Evolutionary conservation across 192 early-diverging fungal genomes (phyloP), one percentile per base, ranked within the genome.

Genomic region (Lobulomyces angularis): DNA sequence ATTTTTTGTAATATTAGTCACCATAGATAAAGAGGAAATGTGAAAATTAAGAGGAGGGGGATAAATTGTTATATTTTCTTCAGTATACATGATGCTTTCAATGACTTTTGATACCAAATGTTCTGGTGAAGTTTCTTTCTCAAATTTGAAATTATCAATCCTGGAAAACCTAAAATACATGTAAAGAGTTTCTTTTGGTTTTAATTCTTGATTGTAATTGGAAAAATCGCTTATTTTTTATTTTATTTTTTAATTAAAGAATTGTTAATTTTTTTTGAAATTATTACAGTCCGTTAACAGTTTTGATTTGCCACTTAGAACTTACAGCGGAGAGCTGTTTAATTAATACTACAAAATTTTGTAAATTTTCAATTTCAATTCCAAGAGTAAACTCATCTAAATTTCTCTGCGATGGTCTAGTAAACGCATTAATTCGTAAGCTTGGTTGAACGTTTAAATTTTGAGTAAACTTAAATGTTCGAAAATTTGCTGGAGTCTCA

Each of bases 351-450:
- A 48, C 32, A 1, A 61, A 33, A 14, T 49, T 3, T 34, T 51
- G 51, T 35, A 57, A 47, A 38, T 63, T 62, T 37, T 62, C 59
- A 17, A 91, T 67, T 71, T 97, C 94, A 27, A 97, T 75, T 1
- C 90, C 91, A 20, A 97, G 67, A 20, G 93, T 78, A 43, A 86
- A 90, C 49, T 94, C 88, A 52, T 80, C 74, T 5, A 87, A 61
- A 8, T 54, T 63, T n/a, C 55, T 65, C 16, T 73, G 61, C 42
- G 87, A 86, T 4, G 86, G 84, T 19, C 90, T 58, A 6, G 91
- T 88, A 56, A 97, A 94, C 0, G 90, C 86, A 50, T 90, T 91
- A 55, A 97, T 86, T 35, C 88, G 75, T 12, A 97, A 63, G 3
- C 90, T 91, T 6, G 90, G 86, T 27, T 70, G 55, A 2, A 97